These are phyloP conservation scores for Inga leiocalycina DNA, from an alignment of 306 rosid species.

Conservation along the genomic window DNA sequence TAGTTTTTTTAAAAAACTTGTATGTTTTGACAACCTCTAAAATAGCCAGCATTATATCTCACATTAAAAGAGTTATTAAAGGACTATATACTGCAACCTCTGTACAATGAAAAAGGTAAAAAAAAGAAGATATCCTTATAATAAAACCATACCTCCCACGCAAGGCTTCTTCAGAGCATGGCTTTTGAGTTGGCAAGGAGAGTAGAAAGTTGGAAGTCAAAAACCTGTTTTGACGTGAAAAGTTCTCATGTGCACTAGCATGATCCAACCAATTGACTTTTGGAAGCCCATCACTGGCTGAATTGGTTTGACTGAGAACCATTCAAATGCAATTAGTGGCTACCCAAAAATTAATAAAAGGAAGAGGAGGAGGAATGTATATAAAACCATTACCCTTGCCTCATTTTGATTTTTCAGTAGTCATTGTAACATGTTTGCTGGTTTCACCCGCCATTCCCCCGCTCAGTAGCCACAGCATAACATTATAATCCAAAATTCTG, in stretches of 20 bases:
- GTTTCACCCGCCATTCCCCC: not conserved
- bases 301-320: constrained; percentile 41
- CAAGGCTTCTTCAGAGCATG: constrained; percentile 37
- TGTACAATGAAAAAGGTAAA: not conserved
- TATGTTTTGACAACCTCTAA: constrained; percentile 1
- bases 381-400: constrained; percentile 37
- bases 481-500: constrained; percentile 9
- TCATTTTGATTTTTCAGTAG: constrained; percentile 37
- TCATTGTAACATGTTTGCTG: constrained; percentile 33
- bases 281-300: constrained; percentile 43
- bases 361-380: not conserved
- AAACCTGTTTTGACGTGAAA: constrained; percentile 56
- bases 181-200: constrained; percentile 65
- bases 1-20: not conserved
- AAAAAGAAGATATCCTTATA: not conserved
- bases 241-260: constrained; percentile 58
- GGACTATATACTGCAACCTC: not conserved
- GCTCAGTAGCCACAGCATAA: constrained; percentile 13
- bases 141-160: constrained; percentile 42
- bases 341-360: constrained; percentile 8
- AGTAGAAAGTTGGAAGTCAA: constrained; percentile 67
- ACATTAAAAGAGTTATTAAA: not conserved
- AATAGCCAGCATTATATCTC: not conserved
- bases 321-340: constrained; percentile 12
- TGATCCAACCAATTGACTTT: constrained; percentile 70